Base-by-base conservation (phyloP, 2,329 filamentous ascomycete species). In the Decorospora gaudefroyi region DNA sequence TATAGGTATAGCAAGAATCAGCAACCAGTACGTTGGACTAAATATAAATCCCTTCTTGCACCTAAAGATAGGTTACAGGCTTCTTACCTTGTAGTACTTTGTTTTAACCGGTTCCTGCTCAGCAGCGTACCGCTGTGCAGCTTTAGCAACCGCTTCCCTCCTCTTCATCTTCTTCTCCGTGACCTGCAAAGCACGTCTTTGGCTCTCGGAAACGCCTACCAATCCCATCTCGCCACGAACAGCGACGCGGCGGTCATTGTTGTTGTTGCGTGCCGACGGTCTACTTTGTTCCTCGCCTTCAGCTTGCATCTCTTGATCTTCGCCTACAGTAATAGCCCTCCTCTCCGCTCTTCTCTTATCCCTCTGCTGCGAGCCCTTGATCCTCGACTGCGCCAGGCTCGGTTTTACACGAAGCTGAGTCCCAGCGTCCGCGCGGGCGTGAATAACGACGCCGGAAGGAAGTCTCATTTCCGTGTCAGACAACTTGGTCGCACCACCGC, bases 111-210 rank as follows among this genome's bases (percentile, higher is more conserved):
- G 34, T 22, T 37, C 37, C 33, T 49, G 35, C 35, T 56, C 55
- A 37, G 30, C 34, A 13, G 48, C 51, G 13, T 40, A 40, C 17
- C 51, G 12, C 21, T 39, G 19, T 16, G 47, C 50, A 9, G 55
- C 43, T 33, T 48, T 43, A 4, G 48, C 48, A 15, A 55, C 25
- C 16, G 41, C 36, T 28, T 57, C 51, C 9, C 42, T 32, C 39
- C 37, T 55, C 46, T 48, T 47, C 48, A 51, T 51, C 32, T 56
- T 61, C 39, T 49, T 54, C 42, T 59, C 55, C 3, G 49, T 48
- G 5, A 46, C 31, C 16, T 30, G 16, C 28, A 61, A 34, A 25
- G 53, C 47, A 4, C 40, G 45, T 13, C 26, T 51, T 23, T 59
- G 51, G 15, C 28, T 15, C 40, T 54, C 49, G 10, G 57, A 26